These are phyloP conservation scores for Malassezia globosa DNA, from an alignment of 1,284 basidiomycete species.

Conservation along the genomic window DNA sequence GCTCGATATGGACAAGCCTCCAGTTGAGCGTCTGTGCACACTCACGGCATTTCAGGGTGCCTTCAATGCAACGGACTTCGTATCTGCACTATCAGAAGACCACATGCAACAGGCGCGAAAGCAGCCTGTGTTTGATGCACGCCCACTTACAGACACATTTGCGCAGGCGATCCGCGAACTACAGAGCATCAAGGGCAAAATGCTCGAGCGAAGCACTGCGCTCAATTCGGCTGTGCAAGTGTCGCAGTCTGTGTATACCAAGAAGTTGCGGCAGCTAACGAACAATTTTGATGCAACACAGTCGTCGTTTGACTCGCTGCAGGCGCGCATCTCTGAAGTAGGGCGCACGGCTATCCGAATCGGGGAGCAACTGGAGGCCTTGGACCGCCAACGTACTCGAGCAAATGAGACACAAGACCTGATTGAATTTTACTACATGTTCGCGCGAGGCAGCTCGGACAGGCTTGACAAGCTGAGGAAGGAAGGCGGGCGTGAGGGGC, in stretches of 20 bases:
- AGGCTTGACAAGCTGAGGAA: constrained; percentile 70
- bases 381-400: constrained; percentile 80
- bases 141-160: constrained; percentile 82
- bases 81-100: constrained; percentile 71
- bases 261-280: constrained; percentile 80
- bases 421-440: constrained; percentile 89
- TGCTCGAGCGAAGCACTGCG: constrained; percentile 74
- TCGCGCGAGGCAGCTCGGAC: constrained; percentile 70
- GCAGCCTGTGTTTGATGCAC: constrained; percentile 76
- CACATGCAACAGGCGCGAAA: constrained; percentile 70
- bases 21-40: constrained; percentile 57
- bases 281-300: constrained; percentile 64
- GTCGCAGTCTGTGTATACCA: constrained; percentile 84
- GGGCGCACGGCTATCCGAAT: constrained; percentile 88
- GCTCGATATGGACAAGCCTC: constrained; percentile 50
- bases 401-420: constrained; percentile 88
- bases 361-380: constrained; percentile 81
- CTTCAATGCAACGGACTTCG: constrained; percentile 82
- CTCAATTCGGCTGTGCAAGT: constrained; percentile 82
- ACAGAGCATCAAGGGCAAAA: constrained; percentile 70
- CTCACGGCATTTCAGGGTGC: constrained; percentile 61
- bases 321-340: constrained; percentile 67
- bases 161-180: constrained; percentile 79
- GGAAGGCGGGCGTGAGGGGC: constrained; percentile 61
- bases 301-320: constrained; percentile 34